phyloP scores from a whole-genome alignment of 352 stramenopile genomes.

The Sclerospora graminicola region DNA sequence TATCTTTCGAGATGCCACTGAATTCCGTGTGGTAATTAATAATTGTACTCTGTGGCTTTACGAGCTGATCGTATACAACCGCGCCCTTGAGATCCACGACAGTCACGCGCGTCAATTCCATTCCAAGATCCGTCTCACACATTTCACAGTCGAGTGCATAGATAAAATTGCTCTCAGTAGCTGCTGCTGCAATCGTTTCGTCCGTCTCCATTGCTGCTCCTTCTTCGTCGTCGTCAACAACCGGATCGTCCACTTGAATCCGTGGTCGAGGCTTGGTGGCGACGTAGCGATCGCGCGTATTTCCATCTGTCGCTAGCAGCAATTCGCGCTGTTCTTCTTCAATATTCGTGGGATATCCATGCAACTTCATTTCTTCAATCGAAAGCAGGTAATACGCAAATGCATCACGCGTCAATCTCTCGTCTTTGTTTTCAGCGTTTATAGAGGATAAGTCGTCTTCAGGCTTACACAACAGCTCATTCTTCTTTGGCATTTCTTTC shows the following conservation, averaged over 20 bases:
- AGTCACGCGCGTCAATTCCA: conserved; percentile 76
- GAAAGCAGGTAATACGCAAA: conserved; percentile 51
- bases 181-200: conserved; percentile 7
- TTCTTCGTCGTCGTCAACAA: conserved; percentile 13
- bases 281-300: conserved; percentile 46
- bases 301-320: conserved; percentile 31
- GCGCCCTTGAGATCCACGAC: conserved; percentile 44
- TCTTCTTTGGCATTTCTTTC: conserved; percentile 4
- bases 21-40: conserved; percentile 87
- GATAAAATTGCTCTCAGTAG: conserved; percentile 18
- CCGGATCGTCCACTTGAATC: conserved; percentile 1
- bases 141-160: conserved; percentile 87
- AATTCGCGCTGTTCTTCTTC: conserved; percentile 51
- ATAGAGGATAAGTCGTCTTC: conserved; percentile 6
- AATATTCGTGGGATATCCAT: conserved; percentile 57
- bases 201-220: conserved; percentile 14
- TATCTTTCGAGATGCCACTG: conserved; percentile 80
- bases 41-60: conserved; percentile 78
- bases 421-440: conserved; percentile 4
- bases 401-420: conserved; percentile 10
- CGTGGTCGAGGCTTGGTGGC: conserved; percentile 30
- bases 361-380: conserved; percentile 50
- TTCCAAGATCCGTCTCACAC: conserved; percentile 80
- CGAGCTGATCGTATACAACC: conserved; percentile 76
- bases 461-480: conserved; percentile 1